Percentiles rank a stretch among this genome's conserved stretches.
Evolutionary conservation across 139 green algal species (phyloP).

Genomic region (Tetradesmus lagerheimii): DNA sequence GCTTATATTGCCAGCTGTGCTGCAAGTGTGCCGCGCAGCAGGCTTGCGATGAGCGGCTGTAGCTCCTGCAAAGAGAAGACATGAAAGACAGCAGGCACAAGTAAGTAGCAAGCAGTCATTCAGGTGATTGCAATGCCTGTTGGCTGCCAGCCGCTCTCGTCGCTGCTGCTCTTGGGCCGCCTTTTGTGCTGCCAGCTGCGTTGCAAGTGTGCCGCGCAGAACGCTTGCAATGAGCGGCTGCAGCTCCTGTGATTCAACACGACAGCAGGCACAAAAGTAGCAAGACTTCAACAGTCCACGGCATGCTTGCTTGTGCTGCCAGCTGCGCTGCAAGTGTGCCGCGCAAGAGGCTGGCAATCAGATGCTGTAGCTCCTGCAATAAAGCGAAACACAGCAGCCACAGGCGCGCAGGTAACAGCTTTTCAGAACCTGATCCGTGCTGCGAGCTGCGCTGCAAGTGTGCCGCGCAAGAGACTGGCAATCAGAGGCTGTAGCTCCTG

Average conservation of each 20-base stretch:
- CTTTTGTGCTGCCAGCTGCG: background rate
- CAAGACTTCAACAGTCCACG: no score
- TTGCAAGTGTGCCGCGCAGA: background rate
- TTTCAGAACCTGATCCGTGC: no score
- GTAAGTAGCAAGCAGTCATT: no score
- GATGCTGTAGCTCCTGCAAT: background rate
- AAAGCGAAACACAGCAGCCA: background rate
- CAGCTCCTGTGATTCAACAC: background rate
- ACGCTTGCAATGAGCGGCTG: background rate
- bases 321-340: background rate
- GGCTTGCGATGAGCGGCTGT: no score
- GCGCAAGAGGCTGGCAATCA: background rate
- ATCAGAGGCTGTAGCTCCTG: no score
- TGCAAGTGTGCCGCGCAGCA: no score
- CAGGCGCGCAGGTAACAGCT: background rate
- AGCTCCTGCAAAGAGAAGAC: no score
- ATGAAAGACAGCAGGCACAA: no score
- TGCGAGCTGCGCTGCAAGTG: no score
- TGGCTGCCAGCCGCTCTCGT: background rate
- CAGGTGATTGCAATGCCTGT: no score
- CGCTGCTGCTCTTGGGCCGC: conserved; percentile 13
- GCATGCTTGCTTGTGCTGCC: background rate
- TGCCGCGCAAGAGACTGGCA: no score
- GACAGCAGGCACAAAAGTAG: background rate
- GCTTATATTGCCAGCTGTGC: no score